A percentile compares a stretch with the other conserved stretches of the same genome.
These are phyloP conservation scores for Ambrosia hybrid DNA, from an alignment of 140 eudicot genomes.

Conservation along the genomic window DNA sequence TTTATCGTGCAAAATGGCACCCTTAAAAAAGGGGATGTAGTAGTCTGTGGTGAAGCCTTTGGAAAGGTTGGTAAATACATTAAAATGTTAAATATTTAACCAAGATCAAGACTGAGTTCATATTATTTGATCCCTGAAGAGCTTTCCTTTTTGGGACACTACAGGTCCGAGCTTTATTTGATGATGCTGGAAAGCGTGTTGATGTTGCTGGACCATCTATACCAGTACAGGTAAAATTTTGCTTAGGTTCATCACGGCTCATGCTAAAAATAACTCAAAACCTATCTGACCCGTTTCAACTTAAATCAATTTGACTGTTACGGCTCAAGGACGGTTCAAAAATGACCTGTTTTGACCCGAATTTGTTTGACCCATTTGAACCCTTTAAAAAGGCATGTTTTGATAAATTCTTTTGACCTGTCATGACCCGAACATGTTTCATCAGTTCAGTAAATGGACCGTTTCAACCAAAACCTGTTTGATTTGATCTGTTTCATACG, in stretches of 20 bases:
- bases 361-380: not conserved
- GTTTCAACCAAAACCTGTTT: not conserved
- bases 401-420: not conserved
- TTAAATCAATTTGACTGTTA: not conserved
- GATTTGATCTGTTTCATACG: not conserved
- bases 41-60: constrained; percentile 90
- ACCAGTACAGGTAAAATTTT: constrained; percentile 73
- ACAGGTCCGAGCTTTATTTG: constrained; percentile 89
- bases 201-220: constrained; percentile 92
- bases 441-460: not conserved
- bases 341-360: not conserved
- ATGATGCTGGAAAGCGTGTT: constrained; percentile 76
- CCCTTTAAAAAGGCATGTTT: not conserved
- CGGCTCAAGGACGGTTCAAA: not conserved
- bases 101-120: not conserved
- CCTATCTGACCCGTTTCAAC: constrained; percentile 5
- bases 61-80: constrained; percentile 70
- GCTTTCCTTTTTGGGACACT: too few relatives aligned
- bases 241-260: not conserved
- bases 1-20: constrained; percentile 97
- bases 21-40: constrained; percentile 74
- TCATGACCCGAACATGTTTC: not conserved
- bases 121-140: constrained; percentile 1
- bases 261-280: not conserved
- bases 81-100: not conserved